Conservation (phyloP, 73 alveolate species). For the Paramecium tetraurelia region DNA sequence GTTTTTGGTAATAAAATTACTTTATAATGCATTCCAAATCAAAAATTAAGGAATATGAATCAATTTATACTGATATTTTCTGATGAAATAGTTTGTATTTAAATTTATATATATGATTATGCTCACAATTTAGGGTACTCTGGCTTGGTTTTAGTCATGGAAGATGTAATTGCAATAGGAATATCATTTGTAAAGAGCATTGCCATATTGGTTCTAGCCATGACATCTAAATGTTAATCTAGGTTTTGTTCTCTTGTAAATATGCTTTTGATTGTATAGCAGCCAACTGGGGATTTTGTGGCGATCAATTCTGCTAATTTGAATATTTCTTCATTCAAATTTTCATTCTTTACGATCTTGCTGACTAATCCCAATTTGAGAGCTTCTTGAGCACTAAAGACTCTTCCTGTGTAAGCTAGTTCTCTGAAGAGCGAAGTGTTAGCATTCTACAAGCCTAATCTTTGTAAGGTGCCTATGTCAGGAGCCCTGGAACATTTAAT, state of each 20-base stretch:
- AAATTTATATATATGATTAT: neutral
- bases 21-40: neutral
- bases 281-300: neutral
- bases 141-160: neutral
- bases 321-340: neutral
- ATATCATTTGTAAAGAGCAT: slow-evolving; percentile 25
- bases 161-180: neutral
- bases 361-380: slow-evolving; percentile 61
- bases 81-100: neutral
- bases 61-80: neutral
- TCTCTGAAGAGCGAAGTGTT: slow-evolving; percentile 74
- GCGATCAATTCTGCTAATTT: slow-evolving; percentile 35
- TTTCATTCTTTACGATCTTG: slow-evolving; percentile 43
- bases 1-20: neutral
- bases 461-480: slow-evolving; percentile 74
- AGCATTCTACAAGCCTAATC: slow-evolving; percentile 65
- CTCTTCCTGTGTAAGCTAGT: slow-evolving; percentile 70
- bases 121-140: neutral
- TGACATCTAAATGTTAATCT: slow-evolving; percentile 11
- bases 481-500: slow-evolving; percentile 52
- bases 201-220: slow-evolving; percentile 50
- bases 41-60: neutral
- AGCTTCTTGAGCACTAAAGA: slow-evolving; percentile 68
- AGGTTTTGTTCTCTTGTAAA: slow-evolving; percentile 13
- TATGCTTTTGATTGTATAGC: slow-evolving; percentile 5